phyloP scores from a whole-genome alignment of 2,329 filamentous ascomycete genomes.

The Ophiostoma piceae region DNA sequence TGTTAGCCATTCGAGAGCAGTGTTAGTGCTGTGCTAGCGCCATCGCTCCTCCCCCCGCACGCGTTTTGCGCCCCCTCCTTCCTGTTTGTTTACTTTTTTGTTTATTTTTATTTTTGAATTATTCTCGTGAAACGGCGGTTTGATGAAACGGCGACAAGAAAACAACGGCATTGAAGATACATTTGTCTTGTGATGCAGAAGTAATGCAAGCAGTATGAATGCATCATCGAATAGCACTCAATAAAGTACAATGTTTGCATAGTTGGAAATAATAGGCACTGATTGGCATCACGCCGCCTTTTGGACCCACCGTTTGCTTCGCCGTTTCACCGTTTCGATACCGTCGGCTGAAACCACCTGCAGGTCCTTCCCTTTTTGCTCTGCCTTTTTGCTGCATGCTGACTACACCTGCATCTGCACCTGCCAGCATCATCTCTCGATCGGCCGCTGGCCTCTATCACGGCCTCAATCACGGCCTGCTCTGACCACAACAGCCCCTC shows the following conservation, averaged over 20 bases:
- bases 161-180: background rate
- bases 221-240: too few species aligned
- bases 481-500: background rate
- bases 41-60: constrained; percentile 4
- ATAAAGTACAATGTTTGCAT: background rate
- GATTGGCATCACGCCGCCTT: background rate
- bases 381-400: background rate
- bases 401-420: constrained; percentile 5
- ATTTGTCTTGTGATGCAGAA: background rate
- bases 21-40: background rate
- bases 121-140: background rate
- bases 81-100: constrained; percentile 14
- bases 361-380: background rate
- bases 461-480: background rate
- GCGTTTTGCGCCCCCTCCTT: constrained; percentile 11
- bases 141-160: background rate
- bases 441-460: constrained; percentile 8
- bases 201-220: too few species aligned
- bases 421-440: background rate
- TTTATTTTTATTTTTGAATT: background rate
- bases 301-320: constrained; percentile 3
- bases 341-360: background rate
- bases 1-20: too few species aligned
- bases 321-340: background rate
- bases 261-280: too few species aligned